Base-by-base conservation (phyloP, 352 stramenopile genomes). In the Phytopythium montanum region DNA sequence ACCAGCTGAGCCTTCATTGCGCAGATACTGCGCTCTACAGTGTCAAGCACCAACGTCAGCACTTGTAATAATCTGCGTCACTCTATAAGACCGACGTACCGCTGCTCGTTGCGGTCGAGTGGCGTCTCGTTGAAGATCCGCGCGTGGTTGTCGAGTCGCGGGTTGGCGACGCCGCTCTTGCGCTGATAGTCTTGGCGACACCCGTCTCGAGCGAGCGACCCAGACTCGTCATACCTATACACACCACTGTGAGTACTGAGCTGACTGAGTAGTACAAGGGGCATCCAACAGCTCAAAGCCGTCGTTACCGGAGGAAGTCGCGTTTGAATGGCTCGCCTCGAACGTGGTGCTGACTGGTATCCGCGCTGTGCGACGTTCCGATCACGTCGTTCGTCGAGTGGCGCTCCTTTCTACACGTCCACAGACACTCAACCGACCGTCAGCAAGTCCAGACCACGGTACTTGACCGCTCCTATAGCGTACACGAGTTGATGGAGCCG, bases 401-500 rank as follows among this genome's bases (percentile, higher is more conserved):
- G 7, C 70, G 78, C 36, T 73, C 68, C 52, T 78, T 85, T 26
- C 67, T 76, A 34, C 19, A 8, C 19, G 23, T 19, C 12, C 55
- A 28, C 52, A 55, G 41, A 52, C 34, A 25, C 53, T 12, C 13
- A 18, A 49, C 36, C 10, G 18, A 39, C 18, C 26, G 18, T 54
- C 48, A 39, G 23, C 6, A 46, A 59, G 10, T 1, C 31, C 8
- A 34, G 59, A 74, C 36, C 39, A 45, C 5, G 39, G n/a, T n/a
- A 12, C 13, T 2, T 19, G 39, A 25, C 13, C 4, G 5, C 10
- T 19, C 34, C 5, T 7, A 19, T 19, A 48, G 44, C 3, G 10
- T 70, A 92, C 84, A 91, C 83, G 57, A 94, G 76, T 63, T 94
- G 81, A 14, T 87, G 75, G 0, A 90, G 68, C 23, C 81, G 79